Evolutionary conservation across 352 stramenopile genomes (phyloP).

Genomic region (Phytophthora melonis): DNA sequence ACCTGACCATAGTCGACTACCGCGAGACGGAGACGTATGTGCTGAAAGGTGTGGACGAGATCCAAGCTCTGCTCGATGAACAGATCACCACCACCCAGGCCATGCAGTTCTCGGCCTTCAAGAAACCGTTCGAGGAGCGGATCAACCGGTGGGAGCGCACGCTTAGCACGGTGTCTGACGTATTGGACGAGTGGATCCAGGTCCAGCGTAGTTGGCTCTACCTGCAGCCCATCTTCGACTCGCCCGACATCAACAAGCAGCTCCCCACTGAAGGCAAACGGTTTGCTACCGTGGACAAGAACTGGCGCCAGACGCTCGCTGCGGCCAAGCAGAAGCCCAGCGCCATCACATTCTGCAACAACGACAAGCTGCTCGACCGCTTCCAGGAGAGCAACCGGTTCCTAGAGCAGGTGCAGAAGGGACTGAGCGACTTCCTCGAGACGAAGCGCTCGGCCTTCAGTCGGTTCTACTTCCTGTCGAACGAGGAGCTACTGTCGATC

Average conservation of each 20-base stretch:
- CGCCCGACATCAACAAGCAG: constrained; percentile 96
- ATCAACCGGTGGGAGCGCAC: constrained; percentile 94
- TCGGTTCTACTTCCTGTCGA: constrained; percentile 96
- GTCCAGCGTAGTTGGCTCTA: constrained; percentile 97
- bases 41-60: constrained; percentile 94
- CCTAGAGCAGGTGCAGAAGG: constrained; percentile 96
- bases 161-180: constrained; percentile 91
- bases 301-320: constrained; percentile 93
- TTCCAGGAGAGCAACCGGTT: constrained; percentile 95
- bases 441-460: constrained; percentile 94
- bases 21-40: constrained; percentile 94
- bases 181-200: constrained; percentile 95
- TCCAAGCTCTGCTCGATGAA: constrained; percentile 94
- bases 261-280: constrained; percentile 94
- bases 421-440: constrained; percentile 95
- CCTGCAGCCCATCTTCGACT: constrained; percentile 96
- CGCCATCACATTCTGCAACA: constrained; percentile 94
- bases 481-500: constrained; percentile 96
- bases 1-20: constrained; percentile 90
- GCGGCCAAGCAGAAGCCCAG: constrained; percentile 86
- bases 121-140: constrained; percentile 94
- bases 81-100: constrained; percentile 96
- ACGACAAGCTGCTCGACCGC: constrained; percentile 91
- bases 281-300: constrained; percentile 96
- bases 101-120: constrained; percentile 97